phyloP scores from a whole-genome alignment of 768 basidiomycete genomes.

The Tulasnella sp. region DNA sequence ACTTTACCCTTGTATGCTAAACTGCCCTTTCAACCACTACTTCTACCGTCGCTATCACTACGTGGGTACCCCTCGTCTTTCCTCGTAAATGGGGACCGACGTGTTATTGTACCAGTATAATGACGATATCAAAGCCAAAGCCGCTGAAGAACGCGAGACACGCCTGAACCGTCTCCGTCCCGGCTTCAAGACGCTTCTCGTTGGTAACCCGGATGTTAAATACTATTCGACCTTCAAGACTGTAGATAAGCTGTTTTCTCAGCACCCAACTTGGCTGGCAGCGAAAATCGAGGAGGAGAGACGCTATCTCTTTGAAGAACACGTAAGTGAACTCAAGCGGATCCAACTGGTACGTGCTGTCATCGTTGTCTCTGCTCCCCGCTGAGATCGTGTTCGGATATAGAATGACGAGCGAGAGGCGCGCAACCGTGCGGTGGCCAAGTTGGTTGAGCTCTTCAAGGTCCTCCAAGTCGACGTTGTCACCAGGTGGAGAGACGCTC shows the following conservation, averaged over 20 bases:
- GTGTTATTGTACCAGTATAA: constrained; percentile 45
- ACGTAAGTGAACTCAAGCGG: constrained; percentile 70
- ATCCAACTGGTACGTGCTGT: constrained; percentile 68
- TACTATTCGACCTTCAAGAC: constrained; percentile 86
- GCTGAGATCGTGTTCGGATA: neutral
- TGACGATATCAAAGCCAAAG: constrained; percentile 59
- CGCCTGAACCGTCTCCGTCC: constrained; percentile 78
- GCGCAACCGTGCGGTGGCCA: constrained; percentile 65
- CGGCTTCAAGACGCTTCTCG: constrained; percentile 68
- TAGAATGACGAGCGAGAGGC: constrained; percentile 71
- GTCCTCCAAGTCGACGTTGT: constrained; percentile 79
- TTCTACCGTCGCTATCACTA: too few species aligned
- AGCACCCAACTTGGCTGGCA: constrained; percentile 87
- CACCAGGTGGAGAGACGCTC: constrained; percentile 85
- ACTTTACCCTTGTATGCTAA: neutral
- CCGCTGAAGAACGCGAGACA: constrained; percentile 75
- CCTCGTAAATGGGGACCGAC: neutral
- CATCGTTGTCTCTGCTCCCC: neutral
- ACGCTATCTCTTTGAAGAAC: constrained; percentile 82
- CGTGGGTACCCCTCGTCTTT: neutral
- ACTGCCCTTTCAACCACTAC: too few species aligned
- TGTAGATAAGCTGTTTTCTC: constrained; percentile 71
- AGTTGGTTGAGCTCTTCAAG: constrained; percentile 76
- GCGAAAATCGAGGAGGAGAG: constrained; percentile 77
- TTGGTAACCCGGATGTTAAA: constrained; percentile 76